Evolutionary conservation across 345 rosid genomes (phyloP), one percentile per base, ranked within the genome.

Genomic region (Dovyalis caffra): DNA sequence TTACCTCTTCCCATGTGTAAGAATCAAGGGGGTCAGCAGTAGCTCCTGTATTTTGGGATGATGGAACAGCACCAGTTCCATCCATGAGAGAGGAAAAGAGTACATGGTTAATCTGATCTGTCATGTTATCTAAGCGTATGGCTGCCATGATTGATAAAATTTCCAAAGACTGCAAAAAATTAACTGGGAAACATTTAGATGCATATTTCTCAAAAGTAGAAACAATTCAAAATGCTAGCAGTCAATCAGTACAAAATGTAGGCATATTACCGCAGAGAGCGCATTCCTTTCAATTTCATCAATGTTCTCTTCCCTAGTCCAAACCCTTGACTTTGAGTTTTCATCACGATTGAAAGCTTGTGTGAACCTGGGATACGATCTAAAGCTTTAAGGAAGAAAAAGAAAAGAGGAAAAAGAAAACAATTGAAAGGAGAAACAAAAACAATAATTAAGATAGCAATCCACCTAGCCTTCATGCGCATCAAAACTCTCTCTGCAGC

Each of bases 301-400:
- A 26, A 87, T 88, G 80, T 91, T 92, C 80, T 91, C 89, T 79
- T 88, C 90, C 73, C 91, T 88, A 47, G 92, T 85, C 94, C 97
- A 91, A 78, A 88, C 75, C 74, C 94, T 83, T 61, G 94, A 92
- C 89, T 90, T 80, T 62, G 90, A 88, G 73, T 87, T 94, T 70
- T 83, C 75, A 68, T 90, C 90, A 79, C 86, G 91, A 82, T 78
- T 88, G 80, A 91, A 91, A 80, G 87, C 89, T 15, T 85, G 76
- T 60, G 88, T 80, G 82, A 91, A 91, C 84, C 97, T 91, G 86
- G 75, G 75, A 84, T 69, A 70, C 43, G 58, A 68, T 71, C 43
- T 34, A 68, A 63, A 80, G 60, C 60, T 53, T 71, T 66, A 80
- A 51, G 64, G 73, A 61, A 61, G 45, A 74, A 43, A 21, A 32